Evolutionary conservation across 805 yeast species (phyloP), one percentile per base, ranked within the genome.

Genomic region (Myxozyma neotropica): DNA sequence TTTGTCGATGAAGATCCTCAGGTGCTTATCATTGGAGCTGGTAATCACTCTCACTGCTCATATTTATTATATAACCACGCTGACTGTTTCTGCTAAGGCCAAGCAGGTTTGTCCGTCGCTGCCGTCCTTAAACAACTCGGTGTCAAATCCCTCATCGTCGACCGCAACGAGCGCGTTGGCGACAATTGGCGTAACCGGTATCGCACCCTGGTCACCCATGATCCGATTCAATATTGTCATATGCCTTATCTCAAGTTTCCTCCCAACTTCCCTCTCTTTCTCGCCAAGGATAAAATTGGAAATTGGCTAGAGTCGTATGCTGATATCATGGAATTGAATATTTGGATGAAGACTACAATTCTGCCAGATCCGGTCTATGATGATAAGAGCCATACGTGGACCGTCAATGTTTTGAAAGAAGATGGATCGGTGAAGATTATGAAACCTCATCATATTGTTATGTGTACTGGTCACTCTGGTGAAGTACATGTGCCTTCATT

Each of bases 141-240:
- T 4, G 70, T 78, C 42, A 73, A 74, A 47, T 67, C 75, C 1
- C 69, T 78, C 45, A 72, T 78, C 48, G 71, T 78, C 19, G 81
- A 78, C 42, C 69, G 71, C 24, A 72, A 75, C 64, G 36, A 58
- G 44, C 66, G 71, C 27, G 71, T 78, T 49, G 82, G 82, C 58
- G 82, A 78, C 61, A 78, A 78, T 67, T 78, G 81, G 81, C 72
- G 81, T 67, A 69, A 70, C 57, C 69, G 82, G 40, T 79, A 79
- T 66, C 74, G 73, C 63, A 78, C 78, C 52, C 68, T 79, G 39
- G 76, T 78, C 3, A 66, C 78, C 33, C 82, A 79, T 66, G 81
- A 78, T 65, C 80, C 81, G 0, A 77, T 75, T 57, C 77, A 75
- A 72, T 73, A 73, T 57, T 77, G 76, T 61, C 76, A 76, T 63